Conservation (phyloP, 331 rosid genomes). For the Quercus lobata region DNA sequence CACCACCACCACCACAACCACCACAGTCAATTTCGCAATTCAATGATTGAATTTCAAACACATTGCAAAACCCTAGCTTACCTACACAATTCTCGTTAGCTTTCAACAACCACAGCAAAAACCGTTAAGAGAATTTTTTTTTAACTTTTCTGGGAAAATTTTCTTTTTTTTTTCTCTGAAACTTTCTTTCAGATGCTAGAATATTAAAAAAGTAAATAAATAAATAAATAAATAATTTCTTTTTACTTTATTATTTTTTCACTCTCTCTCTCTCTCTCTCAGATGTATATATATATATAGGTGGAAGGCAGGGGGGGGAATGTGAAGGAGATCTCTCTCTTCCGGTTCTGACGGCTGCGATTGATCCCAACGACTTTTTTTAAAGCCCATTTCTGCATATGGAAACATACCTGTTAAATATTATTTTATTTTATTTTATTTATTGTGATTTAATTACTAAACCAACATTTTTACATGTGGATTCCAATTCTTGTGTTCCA, state of each 20-base stretch:
- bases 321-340: neutral
- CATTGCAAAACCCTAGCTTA: constrained; percentile 5
- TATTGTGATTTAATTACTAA: no score
- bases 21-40: neutral
- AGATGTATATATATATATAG: no score
- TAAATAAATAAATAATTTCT: neutral
- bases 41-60: neutral
- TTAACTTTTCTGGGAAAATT: constrained; percentile 14
- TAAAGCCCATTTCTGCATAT: neutral
- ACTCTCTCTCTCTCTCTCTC: no score
- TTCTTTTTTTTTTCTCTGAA: neutral
- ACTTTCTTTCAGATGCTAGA: neutral
- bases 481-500: no score
- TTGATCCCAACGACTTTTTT: neutral
- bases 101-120: constrained; percentile 28
- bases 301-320: neutral
- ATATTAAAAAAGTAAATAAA: neutral
- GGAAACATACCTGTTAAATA: neutral
- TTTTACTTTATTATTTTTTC: neutral
- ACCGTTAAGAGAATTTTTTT: constrained; percentile 9
- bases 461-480: no score
- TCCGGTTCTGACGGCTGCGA: neutral
- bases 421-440: neutral
- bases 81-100: no score
- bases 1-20: no score